Conservation (phyloP, 345 rosid species). For the Clausena lansium region DNA sequence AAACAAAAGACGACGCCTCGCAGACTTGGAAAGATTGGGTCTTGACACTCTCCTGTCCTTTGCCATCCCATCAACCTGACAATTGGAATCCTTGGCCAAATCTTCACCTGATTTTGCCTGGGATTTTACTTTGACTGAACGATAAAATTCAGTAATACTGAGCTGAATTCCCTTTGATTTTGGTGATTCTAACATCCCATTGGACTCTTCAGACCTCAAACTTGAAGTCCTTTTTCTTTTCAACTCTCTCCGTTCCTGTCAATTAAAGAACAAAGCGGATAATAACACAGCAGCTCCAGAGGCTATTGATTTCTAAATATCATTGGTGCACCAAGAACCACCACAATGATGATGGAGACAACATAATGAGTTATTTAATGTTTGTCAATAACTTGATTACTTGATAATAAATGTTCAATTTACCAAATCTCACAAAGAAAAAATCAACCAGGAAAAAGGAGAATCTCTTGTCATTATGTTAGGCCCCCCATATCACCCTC, state of each 20-base stretch:
- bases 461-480: background rate
- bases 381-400: background rate
- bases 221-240: constrained; percentile 42
- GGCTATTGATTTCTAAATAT: constrained; percentile 13
- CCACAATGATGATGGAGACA: background rate
- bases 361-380: background rate
- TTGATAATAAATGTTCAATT: background rate
- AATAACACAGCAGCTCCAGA: constrained; percentile 8
- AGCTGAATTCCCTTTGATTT: constrained; percentile 55
- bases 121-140: constrained; percentile 47
- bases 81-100: constrained; percentile 10
- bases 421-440: background rate
- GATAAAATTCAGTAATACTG: constrained; percentile 73
- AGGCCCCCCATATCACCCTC: background rate
- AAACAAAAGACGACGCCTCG: constrained; percentile 65
- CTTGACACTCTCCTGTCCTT: constrained; percentile 50
- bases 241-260: constrained; percentile 50
- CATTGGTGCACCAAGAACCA: background rate
- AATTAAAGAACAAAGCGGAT: constrained; percentile 18
- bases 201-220: constrained; percentile 28
- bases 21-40: constrained; percentile 60
- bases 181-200: constrained; percentile 30
- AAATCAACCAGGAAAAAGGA: background rate
- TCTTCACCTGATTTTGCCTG: constrained; percentile 35
- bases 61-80: constrained; percentile 23